Evolutionary conservation across 2,329 filamentous ascomycete species (phyloP), one percentile per base, ranked within the genome.

Genomic region (Diaporthe sp.): DNA sequence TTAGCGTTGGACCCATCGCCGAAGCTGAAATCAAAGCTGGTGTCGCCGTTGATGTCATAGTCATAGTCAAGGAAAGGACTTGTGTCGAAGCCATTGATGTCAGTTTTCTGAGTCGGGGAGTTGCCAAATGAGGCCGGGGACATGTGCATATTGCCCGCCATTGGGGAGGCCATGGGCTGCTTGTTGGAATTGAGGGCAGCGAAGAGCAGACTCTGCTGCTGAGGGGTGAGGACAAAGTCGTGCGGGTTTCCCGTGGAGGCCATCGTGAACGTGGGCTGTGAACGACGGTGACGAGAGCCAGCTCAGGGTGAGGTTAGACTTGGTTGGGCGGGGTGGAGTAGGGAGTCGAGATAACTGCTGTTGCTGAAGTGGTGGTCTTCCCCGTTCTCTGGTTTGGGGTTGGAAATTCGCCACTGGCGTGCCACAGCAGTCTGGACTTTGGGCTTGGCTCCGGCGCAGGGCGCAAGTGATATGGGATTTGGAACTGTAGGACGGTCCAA

Each of bases 31-130:
- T 95, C 94, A 82, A 95, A 96, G 82, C 88, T 92, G 49, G 90
- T 90, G 81, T 96, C 94, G 76, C 88, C 88, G 76, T 96, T 94
- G 75, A 95, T 92, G 63, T 94, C 92, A 78, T 94, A 93, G 79
- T 94, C 92, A 80, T 95, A 97, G 78, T 98, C 95, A 75, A 97
- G 88, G 81, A 93, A 96, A 0, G 96, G 95, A 78, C 94, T 97
- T 67, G 95, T 94, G 44, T 95, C 91, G 60, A 91, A 90, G 78
- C 87, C 89, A 73, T 80, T 81, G 61, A 91, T 84, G 47, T 87
- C 86, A 2, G 86, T 85, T 79, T 84, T 83, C 78, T 87, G 85
- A 63, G 82, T 79, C 22, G 89, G 88, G 15, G 89, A 90, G 72
- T 85, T 85, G 76, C 88, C 87, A 77, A 90, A 83, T 71, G 90